Base-by-base conservation (phyloP, 108 stramenopile genomes). In the Craspedostauros australis region DNA sequence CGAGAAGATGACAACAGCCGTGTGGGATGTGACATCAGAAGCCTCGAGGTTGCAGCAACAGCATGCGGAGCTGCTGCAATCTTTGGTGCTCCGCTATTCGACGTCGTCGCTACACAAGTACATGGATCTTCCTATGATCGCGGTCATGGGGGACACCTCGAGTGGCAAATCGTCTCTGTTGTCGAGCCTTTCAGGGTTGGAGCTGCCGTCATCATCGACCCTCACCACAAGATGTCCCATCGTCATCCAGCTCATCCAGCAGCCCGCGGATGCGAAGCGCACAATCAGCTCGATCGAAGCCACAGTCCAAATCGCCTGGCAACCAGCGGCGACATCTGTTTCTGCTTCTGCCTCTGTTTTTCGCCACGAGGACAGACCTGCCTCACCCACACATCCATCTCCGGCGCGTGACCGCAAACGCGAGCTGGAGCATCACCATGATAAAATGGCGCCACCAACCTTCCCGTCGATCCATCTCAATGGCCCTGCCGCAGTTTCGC, bases 131-230 rank as follows among this genome's bases (percentile, higher is more conserved):
- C 82, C 82, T 8, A 77, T 72, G 72, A 84, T 79, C 62, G 63
- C 60, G 25, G 82, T 84, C 20, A 52, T 84, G 60, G 82, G 82
- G 14, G 77, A 78, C 50, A 83, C 82, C 12, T 68, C 66, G 29
- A 73, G 72, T 49, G 82, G 82, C 0, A 84, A 84, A 60, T 75
- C 70, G 14, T 68, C 64, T 20, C 50, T 84, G 1, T 62, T 84
- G 1, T 61, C 57, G 4, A 61, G 53, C 43, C 49, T 76, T 38
- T 50, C 60, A 18, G 70, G 70, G 9, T 38, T 77, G 36, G 77
- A 84, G 41, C 63, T 84, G 23, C 82, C 82, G n/a, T 70, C 65
- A 30, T 43, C 48, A 8, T 60, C 64, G 32, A 67, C 67, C 4
- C 41, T 84, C 45, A 84, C 82, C 1, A 84, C 78, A 57, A 64